A percentile compares a stretch with the other conserved stretches of the same genome.
phyloP scores from a whole-genome alignment of 148 eudicot species.

The Vaccinium corymbosum region DNA sequence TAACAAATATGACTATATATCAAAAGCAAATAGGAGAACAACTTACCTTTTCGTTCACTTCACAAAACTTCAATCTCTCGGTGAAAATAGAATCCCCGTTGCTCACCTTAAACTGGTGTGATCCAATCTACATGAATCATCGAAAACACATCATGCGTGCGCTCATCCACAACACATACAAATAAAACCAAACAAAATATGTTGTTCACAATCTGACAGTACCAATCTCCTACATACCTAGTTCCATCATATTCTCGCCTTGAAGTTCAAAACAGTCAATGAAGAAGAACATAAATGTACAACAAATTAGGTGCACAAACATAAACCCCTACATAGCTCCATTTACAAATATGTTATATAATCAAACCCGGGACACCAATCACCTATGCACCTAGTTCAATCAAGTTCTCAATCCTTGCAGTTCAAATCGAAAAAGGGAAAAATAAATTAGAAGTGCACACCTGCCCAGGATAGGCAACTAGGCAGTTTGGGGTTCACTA shows the following conservation, averaged over 20 bases:
- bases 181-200: neutral
- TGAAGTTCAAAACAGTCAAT: neutral
- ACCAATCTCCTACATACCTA: neutral
- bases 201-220: neutral
- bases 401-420: neutral
- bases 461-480: neutral
- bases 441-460: neutral
- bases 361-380: neutral
- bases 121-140: constrained; percentile 62
- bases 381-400: neutral
- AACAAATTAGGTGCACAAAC: neutral
- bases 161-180: neutral
- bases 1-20: too few relatives aligned
- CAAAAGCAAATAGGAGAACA: neutral
- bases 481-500: neutral
- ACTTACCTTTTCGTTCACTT: constrained; percentile 85
- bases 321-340: neutral
- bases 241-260: neutral
- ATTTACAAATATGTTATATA: neutral
- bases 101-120: constrained; percentile 98
- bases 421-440: neutral
- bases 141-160: constrained; percentile 4
- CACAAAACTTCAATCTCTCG: constrained; percentile 84
- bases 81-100: constrained; percentile 80
- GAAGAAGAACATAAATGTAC: neutral